These are phyloP conservation scores for Blakeslea trispora DNA, from an alignment of 371 early-diverging fungal species.

Conservation along the genomic window DNA sequence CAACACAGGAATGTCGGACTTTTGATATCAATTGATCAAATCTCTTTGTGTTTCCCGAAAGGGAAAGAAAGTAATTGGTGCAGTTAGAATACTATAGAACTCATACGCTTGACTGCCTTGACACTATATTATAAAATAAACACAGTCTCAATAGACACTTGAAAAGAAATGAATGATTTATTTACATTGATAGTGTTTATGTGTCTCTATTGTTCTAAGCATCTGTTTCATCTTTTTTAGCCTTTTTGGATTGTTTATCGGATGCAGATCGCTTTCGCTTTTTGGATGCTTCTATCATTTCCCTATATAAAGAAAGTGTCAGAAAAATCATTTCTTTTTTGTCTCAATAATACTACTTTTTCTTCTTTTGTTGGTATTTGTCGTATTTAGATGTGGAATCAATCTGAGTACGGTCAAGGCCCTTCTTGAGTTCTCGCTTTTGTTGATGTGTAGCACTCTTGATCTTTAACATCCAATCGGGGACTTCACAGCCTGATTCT, in stretches of 20 bases:
- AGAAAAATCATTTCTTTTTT: neutral
- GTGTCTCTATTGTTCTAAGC: neutral
- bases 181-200: no score
- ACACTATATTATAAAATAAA: no score
- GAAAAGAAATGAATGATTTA: no score
- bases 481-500: constrained; percentile 93
- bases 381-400: constrained; percentile 40
- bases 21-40: no score
- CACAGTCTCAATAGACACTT: no score
- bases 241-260: constrained; percentile 18
- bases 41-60: no score
- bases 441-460: constrained; percentile 63
- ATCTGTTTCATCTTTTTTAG: constrained; percentile 22
- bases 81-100: no score
- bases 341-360: constrained; percentile 26
- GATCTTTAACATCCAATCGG: constrained; percentile 95
- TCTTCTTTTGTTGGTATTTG: constrained; percentile 26
- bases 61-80: no score
- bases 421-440: constrained; percentile 28
- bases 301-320: constrained; percentile 20
- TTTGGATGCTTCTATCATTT: constrained; percentile 46
- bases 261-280: constrained; percentile 29
- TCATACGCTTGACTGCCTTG: no score
- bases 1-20: no score
- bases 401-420: constrained; percentile 31